Percentiles rank a stretch among this genome's conserved stretches.
Evolutionary conservation across 2,329 filamentous ascomycete species (phyloP).

Genomic region (Chrysosporium keratinophilum): DNA sequence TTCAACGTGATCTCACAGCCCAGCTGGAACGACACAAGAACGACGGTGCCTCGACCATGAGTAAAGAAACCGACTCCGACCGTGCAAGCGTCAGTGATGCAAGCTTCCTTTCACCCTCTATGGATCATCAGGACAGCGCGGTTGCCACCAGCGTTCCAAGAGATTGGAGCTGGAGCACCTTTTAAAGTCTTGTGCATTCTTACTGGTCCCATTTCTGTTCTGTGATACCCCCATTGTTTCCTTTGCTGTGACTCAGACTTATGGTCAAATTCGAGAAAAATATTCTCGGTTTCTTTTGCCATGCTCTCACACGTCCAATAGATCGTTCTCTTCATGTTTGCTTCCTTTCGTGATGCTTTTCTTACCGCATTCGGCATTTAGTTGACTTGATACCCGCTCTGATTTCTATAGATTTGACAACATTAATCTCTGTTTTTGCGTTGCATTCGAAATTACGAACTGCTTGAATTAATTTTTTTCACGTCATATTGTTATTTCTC

Average conservation of each 20-base stretch:
- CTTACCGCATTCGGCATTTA: neutral
- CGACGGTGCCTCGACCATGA: slow-evolving; percentile 13
- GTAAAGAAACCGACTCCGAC: slow-evolving; percentile 16
- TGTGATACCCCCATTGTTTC: neutral
- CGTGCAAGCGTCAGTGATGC: slow-evolving; percentile 13
- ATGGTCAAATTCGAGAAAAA: neutral
- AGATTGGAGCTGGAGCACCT: slow-evolving; percentile 55
- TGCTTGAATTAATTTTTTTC: too few relatives aligned
- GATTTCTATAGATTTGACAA: neutral
- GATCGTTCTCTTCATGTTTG: neutral
- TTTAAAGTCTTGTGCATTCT: slow-evolving; percentile 34
- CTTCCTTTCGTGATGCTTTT: neutral
- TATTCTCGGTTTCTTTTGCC: neutral
- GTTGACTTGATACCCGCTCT: neutral
- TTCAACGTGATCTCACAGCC: slow-evolving; percentile 29
- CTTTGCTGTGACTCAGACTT: neutral
- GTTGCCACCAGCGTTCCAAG: slow-evolving; percentile 46
- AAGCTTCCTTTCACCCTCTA: slow-evolving; percentile 10
- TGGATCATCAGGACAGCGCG: slow-evolving; percentile 33
- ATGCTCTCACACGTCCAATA: neutral
- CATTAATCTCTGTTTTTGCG: too few relatives aligned
- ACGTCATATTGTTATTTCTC: too few relatives aligned
- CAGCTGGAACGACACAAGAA: slow-evolving; percentile 20
- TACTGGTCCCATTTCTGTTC: neutral
- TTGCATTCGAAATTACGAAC: too few relatives aligned